Evolutionary conservation across 371 early-diverging fungal genomes (phyloP).

Genomic region (Apophysomyces trapeziformis): DNA sequence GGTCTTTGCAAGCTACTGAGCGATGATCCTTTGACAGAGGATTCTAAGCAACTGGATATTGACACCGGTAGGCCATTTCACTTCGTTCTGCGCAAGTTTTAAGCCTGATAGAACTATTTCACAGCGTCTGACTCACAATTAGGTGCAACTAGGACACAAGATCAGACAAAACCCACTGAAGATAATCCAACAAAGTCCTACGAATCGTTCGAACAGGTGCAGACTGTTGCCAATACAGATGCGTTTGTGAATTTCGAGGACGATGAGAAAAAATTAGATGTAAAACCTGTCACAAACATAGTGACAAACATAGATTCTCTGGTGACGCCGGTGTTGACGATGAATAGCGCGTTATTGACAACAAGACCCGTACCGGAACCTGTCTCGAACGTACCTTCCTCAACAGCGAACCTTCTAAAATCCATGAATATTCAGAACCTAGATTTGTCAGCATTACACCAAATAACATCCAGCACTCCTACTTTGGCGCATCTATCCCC

Average conservation of each 20-base stretch:
- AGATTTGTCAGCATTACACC: constrained; percentile 17
- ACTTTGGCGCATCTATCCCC: constrained; percentile 18
- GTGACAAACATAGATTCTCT: constrained; percentile 8
- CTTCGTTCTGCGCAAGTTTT: not conserved
- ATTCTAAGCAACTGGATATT: not conserved
- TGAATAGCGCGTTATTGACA: constrained; percentile 8
- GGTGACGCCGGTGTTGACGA: constrained; percentile 14
- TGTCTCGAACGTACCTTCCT: constrained; percentile 3
- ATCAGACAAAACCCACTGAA: not conserved
- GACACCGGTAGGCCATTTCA: not conserved
- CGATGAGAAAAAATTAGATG: constrained; percentile 5
- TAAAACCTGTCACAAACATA: not conserved
- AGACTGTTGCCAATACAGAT: constrained; percentile 1
- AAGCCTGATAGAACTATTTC: not conserved
- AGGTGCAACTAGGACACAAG: not conserved
- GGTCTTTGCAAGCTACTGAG: constrained; percentile 40
- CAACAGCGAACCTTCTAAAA: constrained; percentile 11
- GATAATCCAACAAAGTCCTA: not conserved
- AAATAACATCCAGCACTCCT: constrained; percentile 18
- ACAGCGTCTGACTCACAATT: not conserved
- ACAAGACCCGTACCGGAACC: not conserved
- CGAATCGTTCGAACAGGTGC: not conserved
- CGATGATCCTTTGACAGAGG: constrained; percentile 28
- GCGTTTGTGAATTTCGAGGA: constrained; percentile 18
- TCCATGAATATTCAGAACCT: constrained; percentile 16